Evolutionary conservation across 306 rosid genomes (phyloP), one percentile per base, ranked within the genome.

Genomic region (Castanea sativa): DNA sequence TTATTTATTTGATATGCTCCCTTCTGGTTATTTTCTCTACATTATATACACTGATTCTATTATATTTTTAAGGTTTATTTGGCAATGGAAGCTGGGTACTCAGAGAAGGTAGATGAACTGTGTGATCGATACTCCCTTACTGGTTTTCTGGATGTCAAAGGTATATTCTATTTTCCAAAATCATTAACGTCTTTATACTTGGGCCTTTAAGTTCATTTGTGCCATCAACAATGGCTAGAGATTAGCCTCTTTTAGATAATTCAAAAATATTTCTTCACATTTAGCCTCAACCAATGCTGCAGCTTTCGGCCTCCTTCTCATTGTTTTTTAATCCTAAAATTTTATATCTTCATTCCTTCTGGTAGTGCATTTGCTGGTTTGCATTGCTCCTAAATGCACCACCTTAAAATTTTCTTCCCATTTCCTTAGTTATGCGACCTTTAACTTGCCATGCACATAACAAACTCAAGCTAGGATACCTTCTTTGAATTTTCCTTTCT

Each of bases 21-120:
- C 53, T 10, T 33, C 10, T 67, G 15, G 25, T 19, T 9, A 33
- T 19, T 76, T 79, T 69, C 56, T 68, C 64, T 23, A 23, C 72
- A 30, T 75, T 58, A 55, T 69, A 13, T 49, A 41, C 79, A 74
- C 13, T 65, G 74, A 77, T 45, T 51, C 43, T 55, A 69, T 53
- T 45, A 45, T 75, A 6, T 79, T 57, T 81, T 84, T 71, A 78
- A 95, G 99, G 96, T 95, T 75, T 89, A 91, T 86, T 88, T 95
- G 91, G 99, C 99, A 59, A 83, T 95, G 99, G 99, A 95, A 81
- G 98, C 99, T 84, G 98, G 98, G 82, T 95, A 95, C 87, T 29
- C 61, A 6, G 99, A 93, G 86, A 95, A 93, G 86, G 99, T 90
- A 77, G 96, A 91, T 80, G 97, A 95, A 79, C 80, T 90, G 63